phyloP scores from a whole-genome alignment of 257 asterid genomes.

The Ballota nigra region DNA sequence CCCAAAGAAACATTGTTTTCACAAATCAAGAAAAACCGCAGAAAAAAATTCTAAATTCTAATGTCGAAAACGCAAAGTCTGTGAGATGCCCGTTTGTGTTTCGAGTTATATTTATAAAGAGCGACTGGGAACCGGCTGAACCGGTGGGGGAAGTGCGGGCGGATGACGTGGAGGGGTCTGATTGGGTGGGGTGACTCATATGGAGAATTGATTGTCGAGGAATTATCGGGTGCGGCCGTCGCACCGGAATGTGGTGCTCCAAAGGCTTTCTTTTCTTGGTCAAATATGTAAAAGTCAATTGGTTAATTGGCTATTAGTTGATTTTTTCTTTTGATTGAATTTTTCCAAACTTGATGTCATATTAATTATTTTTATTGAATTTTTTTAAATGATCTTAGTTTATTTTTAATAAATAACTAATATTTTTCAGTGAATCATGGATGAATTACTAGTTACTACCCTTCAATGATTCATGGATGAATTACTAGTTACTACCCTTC shows the following conservation, averaged over 20 bases:
- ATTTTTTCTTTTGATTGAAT: not conserved
- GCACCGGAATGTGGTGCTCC: not conserved
- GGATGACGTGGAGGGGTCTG: constrained; percentile 16
- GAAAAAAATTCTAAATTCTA: too few species aligned
- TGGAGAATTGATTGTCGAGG: not conserved
- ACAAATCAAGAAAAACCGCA: not conserved
- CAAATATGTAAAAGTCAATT: not conserved
- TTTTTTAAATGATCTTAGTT: too few species aligned
- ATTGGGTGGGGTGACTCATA: constrained; percentile 33
- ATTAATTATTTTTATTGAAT: too few species aligned
- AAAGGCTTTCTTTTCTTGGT: not conserved
- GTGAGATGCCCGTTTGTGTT: not conserved
- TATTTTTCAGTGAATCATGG: too few species aligned
- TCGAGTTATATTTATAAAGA: not conserved
- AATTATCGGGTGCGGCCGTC: not conserved
- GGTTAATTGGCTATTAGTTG: not conserved
- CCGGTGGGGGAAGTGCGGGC: constrained; percentile 5
- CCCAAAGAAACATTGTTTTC: constrained; percentile 39
- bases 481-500: too few species aligned
- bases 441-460: too few species aligned
- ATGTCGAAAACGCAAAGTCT: not conserved
- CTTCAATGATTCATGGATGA: too few species aligned
- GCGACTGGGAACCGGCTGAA: constrained; percentile 11
- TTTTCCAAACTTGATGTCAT: not conserved
- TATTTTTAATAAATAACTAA: too few species aligned